Percentiles rank a stretch among this genome's conserved stretches.
Conservation (phyloP, 768 basidiomycete species). For the Tulasnella sp. region DNA sequence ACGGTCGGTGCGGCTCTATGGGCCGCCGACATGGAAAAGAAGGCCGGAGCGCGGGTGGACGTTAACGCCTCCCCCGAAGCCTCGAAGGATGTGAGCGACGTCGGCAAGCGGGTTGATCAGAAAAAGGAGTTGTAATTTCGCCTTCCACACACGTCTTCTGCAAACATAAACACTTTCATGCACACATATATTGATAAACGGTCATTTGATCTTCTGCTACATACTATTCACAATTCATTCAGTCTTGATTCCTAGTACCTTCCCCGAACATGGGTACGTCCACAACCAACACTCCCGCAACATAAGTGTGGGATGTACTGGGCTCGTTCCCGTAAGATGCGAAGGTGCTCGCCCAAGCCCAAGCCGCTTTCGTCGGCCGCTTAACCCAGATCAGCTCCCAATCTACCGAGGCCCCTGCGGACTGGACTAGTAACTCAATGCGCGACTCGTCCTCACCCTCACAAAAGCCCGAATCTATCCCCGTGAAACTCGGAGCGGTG, state of each 20-base stretch:
- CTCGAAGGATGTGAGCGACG: conserved; percentile 21
- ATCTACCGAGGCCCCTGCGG: background rate
- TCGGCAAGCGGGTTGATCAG: conserved; percentile 26
- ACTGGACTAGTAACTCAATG: background rate
- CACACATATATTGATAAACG: background rate
- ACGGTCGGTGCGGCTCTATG: conserved; percentile 73
- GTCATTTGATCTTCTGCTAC: background rate
- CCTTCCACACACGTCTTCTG: background rate
- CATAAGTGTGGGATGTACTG: background rate
- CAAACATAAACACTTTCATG: background rate
- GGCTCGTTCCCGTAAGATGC: conserved; percentile 24
- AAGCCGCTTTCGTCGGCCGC: background rate
- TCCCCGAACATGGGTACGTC: conserved; percentile 7
- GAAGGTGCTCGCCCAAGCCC: conserved; percentile 11
- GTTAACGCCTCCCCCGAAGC: conserved; percentile 23
- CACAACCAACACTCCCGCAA: conserved; percentile 15
- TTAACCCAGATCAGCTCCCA: conserved; percentile 27
- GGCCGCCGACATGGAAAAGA: conserved; percentile 66
- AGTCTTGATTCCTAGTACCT: background rate
- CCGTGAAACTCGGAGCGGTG: conserved; percentile 16
- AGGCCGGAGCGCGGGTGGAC: conserved; percentile 28
- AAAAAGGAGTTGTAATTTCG: background rate
- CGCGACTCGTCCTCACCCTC: conserved; percentile 1
- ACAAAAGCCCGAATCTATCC: background rate
- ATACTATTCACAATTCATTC: background rate